These are phyloP conservation scores for Fusarium keratoplasticum DNA, from an alignment of 2,329 filamentous ascomycete species.

Conservation along the genomic window DNA sequence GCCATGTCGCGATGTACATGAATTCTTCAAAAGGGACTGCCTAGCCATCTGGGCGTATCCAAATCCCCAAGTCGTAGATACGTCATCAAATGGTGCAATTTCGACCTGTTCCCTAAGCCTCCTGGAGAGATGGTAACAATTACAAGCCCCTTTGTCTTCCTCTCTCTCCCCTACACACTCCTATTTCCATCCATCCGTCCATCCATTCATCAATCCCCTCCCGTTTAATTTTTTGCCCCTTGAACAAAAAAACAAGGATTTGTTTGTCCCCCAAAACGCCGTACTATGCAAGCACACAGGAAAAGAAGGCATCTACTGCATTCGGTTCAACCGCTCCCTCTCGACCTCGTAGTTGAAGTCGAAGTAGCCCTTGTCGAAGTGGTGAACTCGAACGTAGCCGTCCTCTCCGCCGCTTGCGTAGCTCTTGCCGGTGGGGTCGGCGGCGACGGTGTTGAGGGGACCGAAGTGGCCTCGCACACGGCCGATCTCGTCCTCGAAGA, in stretches of 20 bases:
- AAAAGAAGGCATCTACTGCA: constrained; percentile 52
- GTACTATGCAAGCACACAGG: constrained; percentile 57
- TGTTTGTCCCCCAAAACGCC: constrained; percentile 52
- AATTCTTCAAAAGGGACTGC: constrained; percentile 28
- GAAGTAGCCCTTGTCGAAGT: constrained; percentile 98
- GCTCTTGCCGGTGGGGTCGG: constrained; percentile 88
- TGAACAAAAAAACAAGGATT: constrained; percentile 45
- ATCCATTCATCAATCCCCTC: constrained; percentile 21
- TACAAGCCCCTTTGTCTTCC: constrained; percentile 44
- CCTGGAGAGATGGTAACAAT: constrained; percentile 48
- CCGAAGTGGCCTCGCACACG: constrained; percentile 98
- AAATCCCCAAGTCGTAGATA: constrained; percentile 34
- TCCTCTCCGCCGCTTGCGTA: constrained; percentile 98
- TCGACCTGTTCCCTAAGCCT: constrained; percentile 41
- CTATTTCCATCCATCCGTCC: constrained; percentile 6
- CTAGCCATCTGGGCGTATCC: constrained; percentile 21
- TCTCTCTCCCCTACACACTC: constrained; percentile 26
- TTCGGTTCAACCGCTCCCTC: constrained; percentile 74
- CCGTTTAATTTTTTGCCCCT: constrained; percentile 44
- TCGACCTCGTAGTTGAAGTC: constrained; percentile 99
- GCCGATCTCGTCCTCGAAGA: constrained; percentile 98
- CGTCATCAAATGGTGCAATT: constrained; percentile 43
- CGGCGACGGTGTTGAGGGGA: constrained; percentile 94
- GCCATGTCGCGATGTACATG: constrained; percentile 37
- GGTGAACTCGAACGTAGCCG: constrained; percentile 97